These are phyloP conservation scores for Coleophoma eucalyptorum DNA, from an alignment of 2,329 filamentous ascomycete species.

Conservation along the genomic window DNA sequence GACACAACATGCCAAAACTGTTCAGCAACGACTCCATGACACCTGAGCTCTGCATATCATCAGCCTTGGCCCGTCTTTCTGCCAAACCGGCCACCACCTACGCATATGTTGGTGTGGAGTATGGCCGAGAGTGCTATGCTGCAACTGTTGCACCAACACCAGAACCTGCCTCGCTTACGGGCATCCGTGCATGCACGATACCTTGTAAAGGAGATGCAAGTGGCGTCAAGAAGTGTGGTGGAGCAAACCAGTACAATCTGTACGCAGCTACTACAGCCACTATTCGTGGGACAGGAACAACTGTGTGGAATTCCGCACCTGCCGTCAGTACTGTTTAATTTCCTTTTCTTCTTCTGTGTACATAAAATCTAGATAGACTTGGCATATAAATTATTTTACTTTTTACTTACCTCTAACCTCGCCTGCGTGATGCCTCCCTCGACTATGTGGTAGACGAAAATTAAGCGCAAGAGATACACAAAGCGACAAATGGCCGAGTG, in stretches of 20 bases:
- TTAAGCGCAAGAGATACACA: no score
- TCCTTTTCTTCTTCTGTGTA: no score
- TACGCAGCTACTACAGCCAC: constrained; percentile 19
- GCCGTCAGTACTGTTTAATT: neutral
- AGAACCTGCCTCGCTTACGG: constrained; percentile 21
- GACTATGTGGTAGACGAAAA: no score
- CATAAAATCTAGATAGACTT: no score
- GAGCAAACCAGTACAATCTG: constrained; percentile 29
- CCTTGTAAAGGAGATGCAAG: constrained; percentile 20
- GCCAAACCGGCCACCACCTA: constrained; percentile 23
- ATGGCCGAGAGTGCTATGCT: constrained; percentile 31
- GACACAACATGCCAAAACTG: constrained; percentile 27
- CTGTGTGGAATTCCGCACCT: neutral
- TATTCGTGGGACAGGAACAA: neutral
- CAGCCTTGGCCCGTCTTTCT: constrained; percentile 23
- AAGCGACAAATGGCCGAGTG: no score
- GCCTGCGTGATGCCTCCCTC: no score
- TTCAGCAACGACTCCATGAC: constrained; percentile 29
- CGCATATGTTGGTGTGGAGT: constrained; percentile 27
- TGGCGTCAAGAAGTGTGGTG: constrained; percentile 25
- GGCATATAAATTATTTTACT: no score
- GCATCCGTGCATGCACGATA: constrained; percentile 27
- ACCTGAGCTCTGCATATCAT: constrained; percentile 29
- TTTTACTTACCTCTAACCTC: no score
- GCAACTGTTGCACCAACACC: constrained; percentile 17